Percentiles rank a stretch among this genome's conserved stretches.
phyloP scores from a whole-genome alignment of 2,329 filamentous ascomycete species.

The Cryphonectria nitschkei region DNA sequence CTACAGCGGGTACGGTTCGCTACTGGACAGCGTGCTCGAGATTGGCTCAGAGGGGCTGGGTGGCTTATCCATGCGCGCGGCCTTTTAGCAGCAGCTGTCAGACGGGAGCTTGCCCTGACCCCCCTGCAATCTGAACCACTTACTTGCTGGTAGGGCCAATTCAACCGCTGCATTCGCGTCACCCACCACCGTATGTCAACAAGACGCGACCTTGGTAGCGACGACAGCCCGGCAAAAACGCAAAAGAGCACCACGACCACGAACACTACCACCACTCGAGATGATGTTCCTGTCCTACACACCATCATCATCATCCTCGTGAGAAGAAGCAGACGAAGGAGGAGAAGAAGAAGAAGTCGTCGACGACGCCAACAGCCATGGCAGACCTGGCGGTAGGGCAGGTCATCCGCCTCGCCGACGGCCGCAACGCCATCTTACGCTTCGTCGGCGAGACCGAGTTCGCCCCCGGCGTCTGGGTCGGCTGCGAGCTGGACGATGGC shows the following conservation, averaged over 20 bases:
- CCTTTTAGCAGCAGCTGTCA: slow-evolving; percentile 4
- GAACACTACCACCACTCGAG: not conserved
- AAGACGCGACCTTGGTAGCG: slow-evolving; percentile 20
- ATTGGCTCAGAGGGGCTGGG: not conserved
- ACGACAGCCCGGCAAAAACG: slow-evolving; percentile 12
- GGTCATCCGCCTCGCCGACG: slow-evolving; percentile 77
- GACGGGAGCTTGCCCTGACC: not conserved
- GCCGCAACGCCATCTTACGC: slow-evolving; percentile 75
- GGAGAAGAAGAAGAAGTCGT: not conserved
- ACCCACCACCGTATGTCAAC: slow-evolving; percentile 4
- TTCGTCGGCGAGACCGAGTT: slow-evolving; percentile 83
- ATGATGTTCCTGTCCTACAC: not conserved
- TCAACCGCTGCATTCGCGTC: slow-evolving; percentile 14
- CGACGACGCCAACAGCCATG: slow-evolving; percentile 41
- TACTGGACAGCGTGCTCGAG: not conserved
- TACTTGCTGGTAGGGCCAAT: not conserved
- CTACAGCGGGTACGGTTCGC: not conserved
- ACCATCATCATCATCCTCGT: not conserved
- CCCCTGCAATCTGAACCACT: not conserved
- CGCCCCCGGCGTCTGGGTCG: slow-evolving; percentile 83
- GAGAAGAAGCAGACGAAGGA: not conserved
- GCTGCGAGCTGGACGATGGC: slow-evolving; percentile 81
- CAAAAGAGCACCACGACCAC: not conserved
- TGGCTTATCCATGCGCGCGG: not conserved
- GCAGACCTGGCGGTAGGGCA: slow-evolving; percentile 68